These are phyloP conservation scores for Candida sp. DNA, from an alignment of 1,139 yeast genomes.

Conservation along the genomic window DNA sequence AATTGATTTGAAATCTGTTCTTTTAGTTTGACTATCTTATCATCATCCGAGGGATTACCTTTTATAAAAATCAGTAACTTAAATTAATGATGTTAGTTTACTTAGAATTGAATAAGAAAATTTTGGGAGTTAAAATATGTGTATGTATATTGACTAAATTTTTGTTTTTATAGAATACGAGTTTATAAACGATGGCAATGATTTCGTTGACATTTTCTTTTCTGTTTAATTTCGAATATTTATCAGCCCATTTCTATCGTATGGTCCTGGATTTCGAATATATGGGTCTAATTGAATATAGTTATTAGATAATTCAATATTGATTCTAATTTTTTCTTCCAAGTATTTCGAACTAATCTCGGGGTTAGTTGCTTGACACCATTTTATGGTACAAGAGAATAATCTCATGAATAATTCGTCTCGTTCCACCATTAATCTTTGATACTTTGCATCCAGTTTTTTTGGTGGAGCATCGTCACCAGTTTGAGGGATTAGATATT, in stretches of 20 bases:
- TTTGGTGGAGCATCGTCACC: constrained; percentile 29
- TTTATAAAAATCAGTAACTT: constrained; percentile 10
- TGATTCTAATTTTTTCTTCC: constrained; percentile 34
- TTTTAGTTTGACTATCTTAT: constrained; percentile 5
- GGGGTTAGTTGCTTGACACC: constrained; percentile 42
- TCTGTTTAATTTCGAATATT: constrained; percentile 8
- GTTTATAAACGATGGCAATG: too few species aligned
- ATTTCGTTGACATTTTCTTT: too few species aligned
- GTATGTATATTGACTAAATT: too few species aligned
- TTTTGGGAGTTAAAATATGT: too few species aligned
- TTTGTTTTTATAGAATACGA: too few species aligned
- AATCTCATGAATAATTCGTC: constrained; percentile 27
- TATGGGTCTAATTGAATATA: constrained; percentile 39
- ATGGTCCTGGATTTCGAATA: constrained; percentile 33
- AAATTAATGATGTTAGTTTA: too few species aligned
- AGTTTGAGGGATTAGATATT: constrained; percentile 27
- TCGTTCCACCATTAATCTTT: constrained; percentile 24
- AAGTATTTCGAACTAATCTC: constrained; percentile 35
- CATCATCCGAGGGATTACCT: constrained; percentile 1
- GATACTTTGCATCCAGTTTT: constrained; percentile 24
- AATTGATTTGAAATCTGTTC: constrained; percentile 6
- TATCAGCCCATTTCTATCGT: constrained; percentile 31
- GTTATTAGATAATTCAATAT: constrained; percentile 25
- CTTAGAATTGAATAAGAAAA: too few species aligned
- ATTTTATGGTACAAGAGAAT: constrained; percentile 34